phyloP scores from a whole-genome alignment of 768 basidiomycete genomes.

The Pisolithus tinctorius region DNA sequence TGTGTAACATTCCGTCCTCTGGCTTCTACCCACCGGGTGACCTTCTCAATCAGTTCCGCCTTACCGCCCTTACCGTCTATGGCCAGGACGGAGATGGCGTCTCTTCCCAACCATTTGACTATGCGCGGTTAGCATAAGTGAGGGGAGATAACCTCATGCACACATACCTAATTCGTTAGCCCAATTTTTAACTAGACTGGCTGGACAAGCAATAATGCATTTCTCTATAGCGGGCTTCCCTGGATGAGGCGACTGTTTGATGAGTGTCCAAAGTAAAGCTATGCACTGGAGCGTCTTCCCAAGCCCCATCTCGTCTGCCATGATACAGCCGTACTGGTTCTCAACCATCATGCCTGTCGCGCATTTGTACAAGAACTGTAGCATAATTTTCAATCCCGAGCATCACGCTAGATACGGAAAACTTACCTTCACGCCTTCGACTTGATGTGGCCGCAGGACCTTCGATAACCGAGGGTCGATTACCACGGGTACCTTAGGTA shows the following conservation, averaged over 20 bases:
- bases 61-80: slow-evolving; percentile 92
- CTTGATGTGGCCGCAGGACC: slow-evolving; percentile 93
- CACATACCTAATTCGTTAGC: slow-evolving; percentile 85
- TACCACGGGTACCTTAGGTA: slow-evolving; percentile 88
- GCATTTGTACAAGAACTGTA: slow-evolving; percentile 90
- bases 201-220: slow-evolving; percentile 95
- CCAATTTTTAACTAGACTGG: slow-evolving; percentile 97
- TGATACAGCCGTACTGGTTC: slow-evolving; percentile 92
- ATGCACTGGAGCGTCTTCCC: slow-evolving; percentile 98
- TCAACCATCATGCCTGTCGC: slow-evolving; percentile 90
- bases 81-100: slow-evolving; percentile 73
- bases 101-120: slow-evolving; percentile 96
- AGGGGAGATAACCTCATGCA: not conserved
- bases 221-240: slow-evolving; percentile 90
- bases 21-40: slow-evolving; percentile 86
- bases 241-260: slow-evolving; percentile 90
- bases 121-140: not conserved
- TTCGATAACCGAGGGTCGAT: slow-evolving; percentile 86
- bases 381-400: slow-evolving; percentile 1
- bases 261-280: slow-evolving; percentile 86
- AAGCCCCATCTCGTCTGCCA: slow-evolving; percentile 99
- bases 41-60: slow-evolving; percentile 67
- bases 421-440: slow-evolving; percentile 92
- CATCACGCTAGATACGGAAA: not conserved
- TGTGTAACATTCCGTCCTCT: slow-evolving; percentile 85